Conservation (phyloP, 2,329 filamentous ascomycete genomes). For the Teratosphaeria pseudoeucalypti region DNA sequence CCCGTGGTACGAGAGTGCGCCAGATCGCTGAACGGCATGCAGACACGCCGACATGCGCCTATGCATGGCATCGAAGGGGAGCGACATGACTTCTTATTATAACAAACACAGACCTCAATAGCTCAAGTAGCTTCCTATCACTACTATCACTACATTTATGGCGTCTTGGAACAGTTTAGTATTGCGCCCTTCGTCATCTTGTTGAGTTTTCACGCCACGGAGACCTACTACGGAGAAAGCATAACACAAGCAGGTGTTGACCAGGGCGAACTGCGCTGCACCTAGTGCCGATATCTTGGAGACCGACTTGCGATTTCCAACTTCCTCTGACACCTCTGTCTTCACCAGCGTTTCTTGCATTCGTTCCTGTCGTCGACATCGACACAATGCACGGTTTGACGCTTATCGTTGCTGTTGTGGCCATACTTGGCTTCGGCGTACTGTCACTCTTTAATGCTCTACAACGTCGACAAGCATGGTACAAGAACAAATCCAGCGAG, state of each 20-base stretch:
- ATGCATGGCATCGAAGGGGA: not conserved
- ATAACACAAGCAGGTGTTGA: not conserved
- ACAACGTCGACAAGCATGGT: conserved; percentile 22
- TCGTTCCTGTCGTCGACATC: not conserved
- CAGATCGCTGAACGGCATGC: not conserved
- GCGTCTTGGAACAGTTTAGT: not conserved
- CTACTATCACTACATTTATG: too few species aligned
- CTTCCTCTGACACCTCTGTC: not conserved
- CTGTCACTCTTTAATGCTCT: conserved; percentile 24
- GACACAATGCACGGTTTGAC: conserved; percentile 32
- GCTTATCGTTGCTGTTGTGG: conserved; percentile 25
- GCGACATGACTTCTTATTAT: not conserved
- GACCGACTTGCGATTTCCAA: not conserved
- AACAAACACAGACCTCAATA: too few species aligned
- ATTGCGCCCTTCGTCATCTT: not conserved
- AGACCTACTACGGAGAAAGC: not conserved
- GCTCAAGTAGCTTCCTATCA: too few species aligned
- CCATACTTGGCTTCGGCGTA: conserved; percentile 28
- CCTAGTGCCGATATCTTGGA: not conserved
- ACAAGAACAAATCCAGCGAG: conserved; percentile 23
- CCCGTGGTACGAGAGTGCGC: not conserved
- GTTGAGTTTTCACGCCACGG: not conserved
- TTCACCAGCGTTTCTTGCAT: not conserved
- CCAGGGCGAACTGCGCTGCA: not conserved
- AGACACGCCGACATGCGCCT: not conserved